These are phyloP conservation scores for Plasmopara viticola DNA, from an alignment of 352 stramenopile genomes.

Conservation along the genomic window DNA sequence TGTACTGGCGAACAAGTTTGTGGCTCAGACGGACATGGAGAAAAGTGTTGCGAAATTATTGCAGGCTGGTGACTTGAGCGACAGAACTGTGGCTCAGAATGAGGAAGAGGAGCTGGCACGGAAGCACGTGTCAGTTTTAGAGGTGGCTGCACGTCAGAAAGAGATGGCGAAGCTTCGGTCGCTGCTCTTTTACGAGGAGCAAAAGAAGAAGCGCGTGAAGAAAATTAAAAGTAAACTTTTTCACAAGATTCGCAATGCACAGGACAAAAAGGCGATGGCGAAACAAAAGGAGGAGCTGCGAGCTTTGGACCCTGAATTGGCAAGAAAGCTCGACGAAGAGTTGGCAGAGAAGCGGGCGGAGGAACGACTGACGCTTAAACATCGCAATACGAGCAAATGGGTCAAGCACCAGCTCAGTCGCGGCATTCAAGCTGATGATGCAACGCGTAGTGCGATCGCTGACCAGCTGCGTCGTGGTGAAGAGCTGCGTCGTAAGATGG, in stretches of 20 bases:
- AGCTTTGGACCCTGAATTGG: slow-evolving; percentile 68
- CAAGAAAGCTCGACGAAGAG: slow-evolving; percentile 71
- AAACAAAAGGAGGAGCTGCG: slow-evolving; percentile 79
- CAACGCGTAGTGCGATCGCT: slow-evolving; percentile 87
- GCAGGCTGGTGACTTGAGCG: slow-evolving; percentile 50
- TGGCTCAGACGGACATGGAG: slow-evolving; percentile 86
- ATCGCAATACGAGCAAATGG: slow-evolving; percentile 98
- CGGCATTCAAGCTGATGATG: slow-evolving; percentile 87
- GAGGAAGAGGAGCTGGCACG: slow-evolving; percentile 67
- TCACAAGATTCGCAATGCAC: slow-evolving; percentile 95
- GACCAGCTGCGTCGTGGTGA: slow-evolving; percentile 87
- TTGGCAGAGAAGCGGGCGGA: slow-evolving; percentile 90
- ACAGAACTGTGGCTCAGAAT: slow-evolving; percentile 52
- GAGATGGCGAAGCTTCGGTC: slow-evolving; percentile 95
- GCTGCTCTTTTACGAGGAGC: slow-evolving; percentile 98
- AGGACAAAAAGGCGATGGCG: slow-evolving; percentile 83
- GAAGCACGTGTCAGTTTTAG: slow-evolving; percentile 64
- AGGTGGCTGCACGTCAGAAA: slow-evolving; percentile 81
- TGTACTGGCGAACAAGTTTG: slow-evolving; percentile 90
- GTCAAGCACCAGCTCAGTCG: slow-evolving; percentile 92
- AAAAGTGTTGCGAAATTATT: slow-evolving; percentile 71
- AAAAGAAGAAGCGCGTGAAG: slow-evolving; percentile 97
- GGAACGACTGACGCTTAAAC: slow-evolving; percentile 95
- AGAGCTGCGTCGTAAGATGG: slow-evolving; percentile 92
- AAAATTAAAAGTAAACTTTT: slow-evolving; percentile 99